These are phyloP conservation scores for Colletotrichum noveboracense DNA, from an alignment of 2,329 filamentous ascomycete species.

Conservation along the genomic window DNA sequence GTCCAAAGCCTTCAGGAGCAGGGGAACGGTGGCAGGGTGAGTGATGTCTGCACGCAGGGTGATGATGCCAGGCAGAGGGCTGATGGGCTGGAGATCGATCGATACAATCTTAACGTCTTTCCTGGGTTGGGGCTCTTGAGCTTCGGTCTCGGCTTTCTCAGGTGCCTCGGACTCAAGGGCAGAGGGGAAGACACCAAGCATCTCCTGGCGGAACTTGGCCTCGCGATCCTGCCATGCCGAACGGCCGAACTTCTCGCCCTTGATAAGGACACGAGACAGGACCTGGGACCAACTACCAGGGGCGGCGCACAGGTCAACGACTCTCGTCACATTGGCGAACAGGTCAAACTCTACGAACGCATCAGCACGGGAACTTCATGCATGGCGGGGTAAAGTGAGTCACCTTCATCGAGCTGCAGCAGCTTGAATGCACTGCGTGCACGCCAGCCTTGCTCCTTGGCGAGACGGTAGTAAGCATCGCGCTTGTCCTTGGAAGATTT, in stretches of 20 bases:
- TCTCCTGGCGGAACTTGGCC: conserved; percentile 65
- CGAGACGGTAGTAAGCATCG: conserved; percentile 95
- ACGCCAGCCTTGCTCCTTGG: conserved; percentile 98
- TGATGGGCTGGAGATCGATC: conserved; percentile 96
- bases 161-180: background rate
- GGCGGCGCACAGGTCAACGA: conserved; percentile 94
- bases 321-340: conserved; percentile 86
- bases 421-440: conserved; percentile 97
- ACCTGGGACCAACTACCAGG: conserved; percentile 98
- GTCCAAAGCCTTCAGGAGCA: conserved; percentile 85
- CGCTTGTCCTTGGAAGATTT: conserved; percentile 99
- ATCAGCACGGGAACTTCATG: background rate
- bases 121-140: conserved; percentile 47
- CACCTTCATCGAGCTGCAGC: conserved; percentile 87
- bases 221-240: conserved; percentile 88
- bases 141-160: conserved; percentile 5
- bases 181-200: conserved; percentile 56
- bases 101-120: conserved; percentile 91
- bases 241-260: conserved; percentile 88
- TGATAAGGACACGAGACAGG: conserved; percentile 89
- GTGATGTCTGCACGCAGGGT: conserved; percentile 96
- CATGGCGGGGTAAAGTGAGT: conserved; percentile 14
- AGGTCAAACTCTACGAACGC: conserved; percentile 80
- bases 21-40: conserved; percentile 91
- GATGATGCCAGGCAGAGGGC: conserved; percentile 88